Conservation (phyloP, 805 yeast species). For the Suhomyces vadensis region DNA sequence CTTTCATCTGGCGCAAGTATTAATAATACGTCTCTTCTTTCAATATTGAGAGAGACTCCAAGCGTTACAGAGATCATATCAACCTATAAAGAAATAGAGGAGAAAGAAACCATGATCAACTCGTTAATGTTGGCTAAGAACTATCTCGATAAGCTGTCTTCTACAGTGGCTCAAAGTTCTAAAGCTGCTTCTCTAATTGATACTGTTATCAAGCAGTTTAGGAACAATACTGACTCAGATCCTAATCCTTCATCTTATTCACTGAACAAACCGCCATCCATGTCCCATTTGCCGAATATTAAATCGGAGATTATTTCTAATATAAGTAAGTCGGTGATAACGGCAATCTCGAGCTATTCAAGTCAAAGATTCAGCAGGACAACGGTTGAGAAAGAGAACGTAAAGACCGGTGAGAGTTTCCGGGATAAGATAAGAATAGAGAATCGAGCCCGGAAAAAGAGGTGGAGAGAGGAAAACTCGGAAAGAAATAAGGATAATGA, state of each 20-base stretch:
- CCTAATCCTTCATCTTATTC: not conserved
- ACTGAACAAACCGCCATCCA: not conserved
- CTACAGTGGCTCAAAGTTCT: slow-evolving; percentile 13
- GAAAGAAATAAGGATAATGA: slow-evolving; percentile 88
- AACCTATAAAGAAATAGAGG: slow-evolving; percentile 23
- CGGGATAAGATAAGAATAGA: slow-evolving; percentile 62
- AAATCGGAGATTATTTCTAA: slow-evolving; percentile 9
- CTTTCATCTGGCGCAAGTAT: slow-evolving; percentile 16
- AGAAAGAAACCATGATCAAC: slow-evolving; percentile 25
- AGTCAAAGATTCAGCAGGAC: slow-evolving; percentile 16
- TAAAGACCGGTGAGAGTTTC: slow-evolving; percentile 35
- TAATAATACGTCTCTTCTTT: slow-evolving; percentile 12
- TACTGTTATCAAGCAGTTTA: slow-evolving; percentile 22
- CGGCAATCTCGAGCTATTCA: slow-evolving; percentile 11
- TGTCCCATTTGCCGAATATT: slow-evolving; percentile 2
- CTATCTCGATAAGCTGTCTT: slow-evolving; percentile 22
- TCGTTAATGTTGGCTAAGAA: slow-evolving; percentile 34
- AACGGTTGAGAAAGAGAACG: slow-evolving; percentile 23
- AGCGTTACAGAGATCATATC: slow-evolving; percentile 22
- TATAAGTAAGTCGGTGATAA: slow-evolving; percentile 11
- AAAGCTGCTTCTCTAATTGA: slow-evolving; percentile 27
- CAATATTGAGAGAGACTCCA: slow-evolving; percentile 13
- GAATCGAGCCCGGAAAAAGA: slow-evolving; percentile 75
- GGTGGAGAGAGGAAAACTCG: slow-evolving; percentile 80
- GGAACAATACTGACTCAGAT: slow-evolving; percentile 1